Evolutionary conservation across 345 rosid genomes (phyloP), one percentile per base, ranked within the genome.

Genomic region (Boechera stricta): DNA sequence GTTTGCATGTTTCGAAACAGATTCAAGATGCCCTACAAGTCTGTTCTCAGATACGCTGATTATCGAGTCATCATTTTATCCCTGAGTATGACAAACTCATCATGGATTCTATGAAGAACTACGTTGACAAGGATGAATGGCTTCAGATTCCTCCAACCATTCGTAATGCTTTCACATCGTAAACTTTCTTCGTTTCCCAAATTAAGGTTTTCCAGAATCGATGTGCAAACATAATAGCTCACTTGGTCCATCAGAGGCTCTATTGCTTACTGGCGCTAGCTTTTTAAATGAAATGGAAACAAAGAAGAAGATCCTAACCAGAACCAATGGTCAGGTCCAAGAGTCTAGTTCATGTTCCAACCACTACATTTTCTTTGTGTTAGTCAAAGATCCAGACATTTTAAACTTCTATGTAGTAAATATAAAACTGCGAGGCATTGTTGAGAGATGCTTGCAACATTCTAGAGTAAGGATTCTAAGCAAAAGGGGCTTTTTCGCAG

Each of bases 251-350:
- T 62, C 49, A 62, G 47, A 60, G 29, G 15, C 45, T n/a, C 9
- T 16, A 18, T 41, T 24, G n/a, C 10, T 41, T 11, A 21, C 8
- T 24, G 48, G 26, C 49, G 45, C 29, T 64, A 16, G 71, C 29
- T 18, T 66, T 49, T 32, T n/a, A 11, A 29, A 33, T 49, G 61
- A 52, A 36, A 41, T 41, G 39, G 38, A 36, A 69, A 55, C 41
- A 69, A 4, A 47, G 5, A 41, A 28, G 44, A 52, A 21, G 45
- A 13, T 33, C 60, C 24, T 21, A 65, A 65, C 9, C 29, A 18
- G 16, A 47, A 4, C 56, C 55, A 66, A 48, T 48, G 10, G 8
- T 67, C 56, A 10, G 24, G 38, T 42, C 54, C 44, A 29, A 64
- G 5, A 29, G 8, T 64, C 6, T 38, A 21, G 9, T 38, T 10